Percentiles rank a stretch among this genome's conserved stretches.
Evolutionary conservation across 768 basidiomycete species (phyloP).

Genomic region (Boletus eberwhitei): DNA sequence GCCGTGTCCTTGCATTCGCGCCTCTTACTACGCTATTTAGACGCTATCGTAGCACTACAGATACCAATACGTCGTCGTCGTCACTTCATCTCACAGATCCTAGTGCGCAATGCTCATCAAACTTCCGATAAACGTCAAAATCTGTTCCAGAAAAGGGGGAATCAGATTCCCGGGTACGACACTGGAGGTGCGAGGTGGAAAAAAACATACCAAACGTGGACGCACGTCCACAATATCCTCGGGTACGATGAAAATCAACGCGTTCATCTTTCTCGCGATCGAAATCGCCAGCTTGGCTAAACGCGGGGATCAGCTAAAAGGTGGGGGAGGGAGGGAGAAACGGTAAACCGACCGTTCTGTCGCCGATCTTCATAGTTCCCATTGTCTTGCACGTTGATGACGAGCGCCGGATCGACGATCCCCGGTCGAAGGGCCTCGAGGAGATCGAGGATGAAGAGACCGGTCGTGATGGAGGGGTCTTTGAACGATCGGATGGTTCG

Average conservation of each 20-base stretch:
- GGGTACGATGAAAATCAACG: slow-evolving; percentile 93
- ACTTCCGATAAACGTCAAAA: slow-evolving; percentile 93
- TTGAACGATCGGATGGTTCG: slow-evolving; percentile 87
- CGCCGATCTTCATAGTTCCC: slow-evolving; percentile 84
- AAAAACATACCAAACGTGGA: slow-evolving; percentile 69
- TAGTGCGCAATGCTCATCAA: slow-evolving; percentile 69
- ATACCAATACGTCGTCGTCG: neutral
- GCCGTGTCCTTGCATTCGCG: neutral
- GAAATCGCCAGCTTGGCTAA: slow-evolving; percentile 95
- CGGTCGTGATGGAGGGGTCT: slow-evolving; percentile 85
- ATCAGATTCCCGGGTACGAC: neutral
- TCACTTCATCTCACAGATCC: neutral
- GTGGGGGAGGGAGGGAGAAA: neutral
- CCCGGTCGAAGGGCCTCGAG: slow-evolving; percentile 90
- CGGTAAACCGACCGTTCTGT: slow-evolving; percentile 74
- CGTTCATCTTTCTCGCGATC: slow-evolving; percentile 97
- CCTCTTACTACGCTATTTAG: neutral
- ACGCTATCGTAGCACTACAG: neutral
- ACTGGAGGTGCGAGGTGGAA: neutral
- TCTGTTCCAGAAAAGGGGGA: slow-evolving; percentile 40
- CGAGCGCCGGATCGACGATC: slow-evolving; percentile 86
- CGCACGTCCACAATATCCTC: slow-evolving; percentile 97
- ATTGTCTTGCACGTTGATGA: slow-evolving; percentile 55
- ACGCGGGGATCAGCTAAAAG: neutral
- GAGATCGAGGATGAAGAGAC: slow-evolving; percentile 89